Evolutionary conservation across 768 basidiomycete genomes (phyloP), one percentile per base, ranked within the genome.

Genomic region (Boletellus emodensis): DNA sequence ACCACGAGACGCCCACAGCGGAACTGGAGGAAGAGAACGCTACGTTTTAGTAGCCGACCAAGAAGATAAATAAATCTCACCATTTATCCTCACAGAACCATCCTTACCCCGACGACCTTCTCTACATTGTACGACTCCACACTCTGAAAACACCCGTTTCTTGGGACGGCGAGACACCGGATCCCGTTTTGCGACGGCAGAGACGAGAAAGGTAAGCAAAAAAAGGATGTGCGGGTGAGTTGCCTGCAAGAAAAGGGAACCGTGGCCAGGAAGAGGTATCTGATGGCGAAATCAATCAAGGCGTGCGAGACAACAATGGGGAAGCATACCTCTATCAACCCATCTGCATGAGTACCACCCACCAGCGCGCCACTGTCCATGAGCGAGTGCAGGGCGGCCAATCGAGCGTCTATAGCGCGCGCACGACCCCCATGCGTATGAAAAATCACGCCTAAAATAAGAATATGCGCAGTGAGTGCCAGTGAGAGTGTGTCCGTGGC

Each of bases 151-250:
- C 0, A 86, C 70, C 41, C 79, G 82, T 51, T 84, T 76, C 70
- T 84, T 87, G 4, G 89, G 88, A 46, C 80, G 84, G 22, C 85
- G 75, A 36, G 87, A 90, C 0, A 85, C 79, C 0, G 83, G 77
- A 59, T 91, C 87, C 13, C 85, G 79, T 58, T 88, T 87, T 0
- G 84, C 78, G 1, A 79, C 71, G 5, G 78, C 76, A 56, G 81
- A 85, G 36, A 88, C 69, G 5, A 90, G 77, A 62, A 84, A 90
- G 0, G 80, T 82, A 5, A 90, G 72, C 12, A 79, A 63, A 54
- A 81, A 84, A 0, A 90, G 57, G 2, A 84, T 65, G 5, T 83
- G 78, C 0, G 88, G 87, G 56, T 88, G 86, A 7, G 87, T 88
- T 3, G 76, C 75, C 37, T 80, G 80, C 6, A 89, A 59, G 40